phyloP scores from a whole-genome alignment of 164 flowering plant genomes.

The Vitis labrusca region DNA sequence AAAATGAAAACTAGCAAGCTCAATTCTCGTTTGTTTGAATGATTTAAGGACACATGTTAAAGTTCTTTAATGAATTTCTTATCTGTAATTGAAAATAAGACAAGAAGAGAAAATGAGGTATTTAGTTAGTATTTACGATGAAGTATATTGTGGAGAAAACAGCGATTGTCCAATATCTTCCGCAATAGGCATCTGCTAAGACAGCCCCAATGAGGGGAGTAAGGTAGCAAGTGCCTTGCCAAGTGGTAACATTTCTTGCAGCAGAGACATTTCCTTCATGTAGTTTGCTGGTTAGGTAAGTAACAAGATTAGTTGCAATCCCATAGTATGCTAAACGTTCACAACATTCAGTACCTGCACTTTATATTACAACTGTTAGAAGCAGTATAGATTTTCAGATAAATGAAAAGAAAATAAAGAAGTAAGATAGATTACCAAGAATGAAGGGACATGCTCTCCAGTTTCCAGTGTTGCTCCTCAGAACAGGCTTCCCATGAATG shows the following conservation, averaged over 20 bases:
- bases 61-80: background rate
- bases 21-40: background rate
- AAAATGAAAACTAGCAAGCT: no score
- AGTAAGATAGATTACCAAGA: slow-evolving; percentile 42
- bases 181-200: slow-evolving; percentile 90
- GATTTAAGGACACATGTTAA: background rate
- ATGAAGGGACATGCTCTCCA: slow-evolving; percentile 95
- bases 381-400: background rate
- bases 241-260: slow-evolving; percentile 84
- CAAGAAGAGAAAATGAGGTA: background rate
- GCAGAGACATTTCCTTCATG: slow-evolving; percentile 83
- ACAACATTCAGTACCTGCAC: slow-evolving; percentile 85
- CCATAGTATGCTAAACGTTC: slow-evolving; percentile 93
- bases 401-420: background rate
- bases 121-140: slow-evolving; percentile 42
- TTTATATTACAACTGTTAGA: slow-evolving; percentile 10
- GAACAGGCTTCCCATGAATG: slow-evolving; percentile 64
- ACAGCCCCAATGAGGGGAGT: slow-evolving; percentile 88
- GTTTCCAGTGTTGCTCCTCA: slow-evolving; percentile 69
- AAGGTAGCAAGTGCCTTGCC: slow-evolving; percentile 88
- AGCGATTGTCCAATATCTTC: slow-evolving; percentile 93
- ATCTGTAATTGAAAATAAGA: background rate
- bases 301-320: slow-evolving; percentile 81
- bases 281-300: slow-evolving; percentile 65
- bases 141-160: slow-evolving; percentile 76